These are phyloP conservation scores for Anthracocystis panici-leucophaei DNA, from an alignment of 1,284 basidiomycete genomes.

Conservation along the genomic window DNA sequence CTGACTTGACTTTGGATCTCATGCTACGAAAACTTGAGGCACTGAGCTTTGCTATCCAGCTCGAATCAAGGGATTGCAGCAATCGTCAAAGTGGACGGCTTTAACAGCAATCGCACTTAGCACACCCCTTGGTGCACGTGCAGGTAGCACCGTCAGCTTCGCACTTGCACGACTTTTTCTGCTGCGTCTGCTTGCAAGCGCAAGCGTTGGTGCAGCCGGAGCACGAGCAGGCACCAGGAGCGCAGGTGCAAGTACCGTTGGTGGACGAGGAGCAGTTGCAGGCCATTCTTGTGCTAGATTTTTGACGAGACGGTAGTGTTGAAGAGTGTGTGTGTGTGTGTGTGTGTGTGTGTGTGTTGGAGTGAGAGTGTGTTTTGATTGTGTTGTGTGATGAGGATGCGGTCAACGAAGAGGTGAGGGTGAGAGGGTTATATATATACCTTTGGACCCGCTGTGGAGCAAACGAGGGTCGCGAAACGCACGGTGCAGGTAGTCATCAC, in stretches of 20 bases:
- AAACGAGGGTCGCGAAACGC: background rate
- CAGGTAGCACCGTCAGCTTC: constrained; percentile 35
- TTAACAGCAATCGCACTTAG: constrained; percentile 51
- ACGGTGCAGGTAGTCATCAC: background rate
- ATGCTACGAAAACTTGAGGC: no score
- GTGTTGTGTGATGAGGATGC: background rate
- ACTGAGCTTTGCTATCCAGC: no score
- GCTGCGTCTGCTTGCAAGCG: constrained; percentile 25
- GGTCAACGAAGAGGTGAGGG: background rate
- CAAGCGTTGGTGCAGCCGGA: constrained; percentile 42
- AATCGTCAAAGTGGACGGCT: no score
- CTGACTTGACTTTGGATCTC: no score
- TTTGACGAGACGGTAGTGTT: background rate
- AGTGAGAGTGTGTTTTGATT: background rate
- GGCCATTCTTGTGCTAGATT: constrained; percentile 43
- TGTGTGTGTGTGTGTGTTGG: background rate
- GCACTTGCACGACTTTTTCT: constrained; percentile 46
- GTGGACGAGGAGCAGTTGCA: constrained; percentile 35
- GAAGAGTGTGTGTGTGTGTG: background rate
- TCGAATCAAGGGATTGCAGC: no score
- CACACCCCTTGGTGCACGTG: constrained; percentile 43
- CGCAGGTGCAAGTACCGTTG: constrained; percentile 38
- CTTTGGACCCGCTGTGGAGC: background rate
- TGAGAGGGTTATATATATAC: constrained; percentile 6
- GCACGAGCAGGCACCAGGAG: constrained; percentile 35